phyloP scores from a whole-genome alignment of 2,329 filamentous ascomycete species.

The Thermothelomyces thermophilus region DNA sequence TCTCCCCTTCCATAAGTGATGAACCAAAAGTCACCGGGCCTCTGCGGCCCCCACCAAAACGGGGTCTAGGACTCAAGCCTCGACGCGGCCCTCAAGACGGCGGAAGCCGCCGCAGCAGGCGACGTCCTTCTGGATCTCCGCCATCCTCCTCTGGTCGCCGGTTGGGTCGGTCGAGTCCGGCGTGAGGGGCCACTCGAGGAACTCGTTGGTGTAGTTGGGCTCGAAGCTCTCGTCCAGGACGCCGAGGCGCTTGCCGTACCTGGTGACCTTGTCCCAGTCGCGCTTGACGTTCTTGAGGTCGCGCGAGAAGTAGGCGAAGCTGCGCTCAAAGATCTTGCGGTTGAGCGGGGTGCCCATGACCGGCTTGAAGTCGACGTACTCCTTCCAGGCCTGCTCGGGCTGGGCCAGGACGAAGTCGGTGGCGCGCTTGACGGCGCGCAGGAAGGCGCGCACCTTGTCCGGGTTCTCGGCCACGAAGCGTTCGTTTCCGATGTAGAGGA shows the following conservation, averaged over 20 bases:
- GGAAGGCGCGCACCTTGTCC: slow-evolving; percentile 59
- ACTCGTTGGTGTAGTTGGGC: slow-evolving; percentile 71
- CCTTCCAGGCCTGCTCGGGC: slow-evolving; percentile 57
- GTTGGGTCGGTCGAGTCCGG: slow-evolving; percentile 59
- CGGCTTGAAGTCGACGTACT: slow-evolving; percentile 67
- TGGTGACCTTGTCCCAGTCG: slow-evolving; percentile 73
- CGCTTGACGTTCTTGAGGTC: slow-evolving; percentile 68
- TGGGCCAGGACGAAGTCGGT: slow-evolving; percentile 64
- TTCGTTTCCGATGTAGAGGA: slow-evolving; percentile 76
- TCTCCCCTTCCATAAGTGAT: neutral
- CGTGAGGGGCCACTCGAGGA: slow-evolving; percentile 59
- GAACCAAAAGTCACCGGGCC: neutral
- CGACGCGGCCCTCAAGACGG: slow-evolving; percentile 27
- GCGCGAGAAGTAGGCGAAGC: slow-evolving; percentile 67
- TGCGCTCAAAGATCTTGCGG: slow-evolving; percentile 73
- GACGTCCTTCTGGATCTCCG: slow-evolving; percentile 59
- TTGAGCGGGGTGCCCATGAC: slow-evolving; percentile 62
- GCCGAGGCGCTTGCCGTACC: slow-evolving; percentile 66
- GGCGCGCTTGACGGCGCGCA: slow-evolving; percentile 66
- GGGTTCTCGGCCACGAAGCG: slow-evolving; percentile 59
- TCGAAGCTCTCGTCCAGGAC: slow-evolving; percentile 57
- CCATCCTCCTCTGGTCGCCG: slow-evolving; percentile 71
- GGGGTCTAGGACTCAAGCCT: too few relatives aligned
- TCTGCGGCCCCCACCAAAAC: too few relatives aligned
- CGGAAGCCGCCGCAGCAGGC: slow-evolving; percentile 59